A percentile compares a stretch with the other conserved stretches of the same genome.
Evolutionary conservation across 2,329 filamentous ascomycete genomes (phyloP).

Genomic region (Diaporthe sp.): DNA sequence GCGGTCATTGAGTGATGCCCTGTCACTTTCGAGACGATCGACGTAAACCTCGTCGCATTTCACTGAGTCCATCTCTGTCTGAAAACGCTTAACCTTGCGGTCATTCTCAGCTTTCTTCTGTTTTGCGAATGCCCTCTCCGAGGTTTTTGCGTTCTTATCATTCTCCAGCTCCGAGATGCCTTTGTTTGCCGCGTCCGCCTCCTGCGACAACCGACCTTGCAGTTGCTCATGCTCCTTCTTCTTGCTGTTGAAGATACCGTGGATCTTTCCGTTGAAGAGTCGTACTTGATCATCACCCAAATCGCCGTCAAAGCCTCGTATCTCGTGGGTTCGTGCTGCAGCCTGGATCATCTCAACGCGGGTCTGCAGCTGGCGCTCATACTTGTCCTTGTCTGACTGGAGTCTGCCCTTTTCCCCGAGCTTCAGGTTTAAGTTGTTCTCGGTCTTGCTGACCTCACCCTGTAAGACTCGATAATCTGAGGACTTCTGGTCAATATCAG

Average conservation of each 20-base stretch:
- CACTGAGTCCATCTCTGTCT: constrained; percentile 78
- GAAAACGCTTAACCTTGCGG: constrained; percentile 73
- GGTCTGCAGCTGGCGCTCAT: constrained; percentile 81
- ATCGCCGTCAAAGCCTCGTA: constrained; percentile 87
- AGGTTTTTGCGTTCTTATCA: constrained; percentile 77
- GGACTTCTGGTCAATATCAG: constrained; percentile 73
- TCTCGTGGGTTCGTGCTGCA: constrained; percentile 79
- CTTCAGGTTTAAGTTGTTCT: constrained; percentile 63
- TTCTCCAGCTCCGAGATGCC: constrained; percentile 80
- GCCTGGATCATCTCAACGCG: constrained; percentile 83
- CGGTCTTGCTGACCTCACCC: constrained; percentile 57
- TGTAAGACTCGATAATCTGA: constrained; percentile 76
- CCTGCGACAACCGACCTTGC: constrained; percentile 79
- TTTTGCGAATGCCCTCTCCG: constrained; percentile 80
- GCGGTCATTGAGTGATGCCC: constrained; percentile 75
- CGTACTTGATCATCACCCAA: constrained; percentile 79
- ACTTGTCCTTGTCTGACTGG: constrained; percentile 87
- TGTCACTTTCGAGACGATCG: constrained; percentile 79
- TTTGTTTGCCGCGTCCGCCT: constrained; percentile 79
- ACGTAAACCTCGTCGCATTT: constrained; percentile 88
- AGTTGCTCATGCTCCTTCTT: constrained; percentile 81
- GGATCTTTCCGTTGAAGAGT: constrained; percentile 82
- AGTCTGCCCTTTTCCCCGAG: constrained; percentile 79
- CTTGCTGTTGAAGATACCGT: constrained; percentile 82
- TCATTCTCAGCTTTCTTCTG: constrained; percentile 82